These are phyloP conservation scores for Carallia brachiata DNA, from an alignment of 345 rosid species.

Conservation along the genomic window DNA sequence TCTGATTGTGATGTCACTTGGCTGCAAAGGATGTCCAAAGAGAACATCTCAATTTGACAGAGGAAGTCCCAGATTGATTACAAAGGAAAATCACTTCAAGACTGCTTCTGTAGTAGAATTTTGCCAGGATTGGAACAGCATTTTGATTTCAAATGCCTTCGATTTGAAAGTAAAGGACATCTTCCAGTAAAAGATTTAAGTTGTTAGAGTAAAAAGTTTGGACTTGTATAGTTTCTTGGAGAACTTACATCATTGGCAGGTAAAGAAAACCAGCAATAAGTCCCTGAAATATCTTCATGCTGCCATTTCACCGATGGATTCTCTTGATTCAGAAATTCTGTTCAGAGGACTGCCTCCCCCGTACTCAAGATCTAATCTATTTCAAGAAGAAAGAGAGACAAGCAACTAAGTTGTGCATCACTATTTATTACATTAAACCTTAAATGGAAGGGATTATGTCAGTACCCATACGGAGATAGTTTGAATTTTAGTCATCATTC, in stretches of 20 bases:
- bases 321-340: not conserved
- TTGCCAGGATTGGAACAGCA: too few relatives aligned
- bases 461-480: slow-evolving; percentile 18
- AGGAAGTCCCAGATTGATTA: too few relatives aligned
- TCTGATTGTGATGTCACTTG: too few relatives aligned
- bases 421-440: not conserved
- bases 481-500: slow-evolving; percentile 13
- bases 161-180: too few relatives aligned
- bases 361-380: not conserved
- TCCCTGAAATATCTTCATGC: not conserved
- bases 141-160: too few relatives aligned
- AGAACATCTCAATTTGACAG: too few relatives aligned
- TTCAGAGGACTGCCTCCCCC: not conserved
- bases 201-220: too few relatives aligned
- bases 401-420: not conserved
- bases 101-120: too few relatives aligned
- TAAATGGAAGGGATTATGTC: not conserved
- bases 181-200: too few relatives aligned
- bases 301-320: not conserved
- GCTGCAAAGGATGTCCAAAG: too few relatives aligned
- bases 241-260: not conserved
- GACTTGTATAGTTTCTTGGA: too few relatives aligned
- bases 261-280: not conserved
- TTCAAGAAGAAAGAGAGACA: not conserved
- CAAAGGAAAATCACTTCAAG: too few relatives aligned